These are phyloP conservation scores for Shiraia bambusicola DNA, from an alignment of 2,329 filamentous ascomycete species.

Conservation along the genomic window DNA sequence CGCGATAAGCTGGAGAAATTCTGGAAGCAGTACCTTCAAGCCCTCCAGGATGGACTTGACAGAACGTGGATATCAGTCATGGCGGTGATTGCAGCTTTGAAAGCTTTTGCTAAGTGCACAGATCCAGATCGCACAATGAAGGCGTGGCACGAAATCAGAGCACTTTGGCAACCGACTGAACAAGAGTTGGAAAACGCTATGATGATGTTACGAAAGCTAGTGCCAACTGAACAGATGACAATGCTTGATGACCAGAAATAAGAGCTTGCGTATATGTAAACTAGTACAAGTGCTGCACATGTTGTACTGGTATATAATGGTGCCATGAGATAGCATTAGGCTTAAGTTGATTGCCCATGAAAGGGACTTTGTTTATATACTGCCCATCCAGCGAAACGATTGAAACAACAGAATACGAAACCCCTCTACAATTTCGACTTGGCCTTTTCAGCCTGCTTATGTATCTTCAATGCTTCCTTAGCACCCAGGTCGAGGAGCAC, in stretches of 20 bases:
- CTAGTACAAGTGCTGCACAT: background rate
- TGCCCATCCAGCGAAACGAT: background rate
- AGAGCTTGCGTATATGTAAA: background rate
- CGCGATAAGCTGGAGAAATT: conserved; percentile 60
- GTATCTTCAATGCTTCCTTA: conserved; percentile 32
- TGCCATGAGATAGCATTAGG: no score
- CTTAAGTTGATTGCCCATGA: no score
- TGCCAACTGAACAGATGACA: conserved; percentile 11
- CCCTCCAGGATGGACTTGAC: conserved; percentile 19
- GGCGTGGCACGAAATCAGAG: conserved; percentile 54
- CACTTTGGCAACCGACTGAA: conserved; percentile 42
- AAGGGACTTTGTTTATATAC: no score
- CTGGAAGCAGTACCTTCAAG: conserved; percentile 32
- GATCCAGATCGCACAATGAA: conserved; percentile 54
- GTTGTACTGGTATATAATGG: conserved; percentile 2
- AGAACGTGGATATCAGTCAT: conserved; percentile 33
- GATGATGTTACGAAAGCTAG: conserved; percentile 26
- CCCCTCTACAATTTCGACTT: conserved; percentile 19
- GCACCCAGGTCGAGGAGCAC: conserved; percentile 35
- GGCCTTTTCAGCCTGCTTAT: conserved; percentile 24
- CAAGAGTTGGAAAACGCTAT: conserved; percentile 35
- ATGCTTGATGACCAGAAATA: conserved; percentile 14
- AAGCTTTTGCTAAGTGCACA: conserved; percentile 64
- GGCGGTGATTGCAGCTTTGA: conserved; percentile 34
- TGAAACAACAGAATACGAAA: background rate